phyloP scores from a whole-genome alignment of 495 filamentous ascomycete genomes.

The Hypoxylon cercidicola region DNA sequence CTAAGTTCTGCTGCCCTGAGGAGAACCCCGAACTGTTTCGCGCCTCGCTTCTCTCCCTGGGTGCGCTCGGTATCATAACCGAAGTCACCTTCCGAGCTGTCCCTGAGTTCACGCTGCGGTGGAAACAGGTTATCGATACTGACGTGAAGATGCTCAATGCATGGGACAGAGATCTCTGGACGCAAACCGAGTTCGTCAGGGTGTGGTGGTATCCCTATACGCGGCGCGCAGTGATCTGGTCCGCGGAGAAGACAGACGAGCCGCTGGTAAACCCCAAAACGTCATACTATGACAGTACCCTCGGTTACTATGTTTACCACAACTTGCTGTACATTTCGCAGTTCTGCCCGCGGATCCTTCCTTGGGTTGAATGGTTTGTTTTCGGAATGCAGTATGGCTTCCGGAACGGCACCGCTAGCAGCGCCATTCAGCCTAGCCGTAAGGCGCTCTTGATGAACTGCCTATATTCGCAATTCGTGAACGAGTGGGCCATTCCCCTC shows the following conservation, averaged over 20 bases:
- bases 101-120: slow-evolving; percentile 79
- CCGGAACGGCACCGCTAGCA: slow-evolving; percentile 69
- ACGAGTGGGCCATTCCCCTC: slow-evolving; percentile 97
- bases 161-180: slow-evolving; percentile 86
- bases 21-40: slow-evolving; percentile 84
- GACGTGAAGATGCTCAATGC: slow-evolving; percentile 71
- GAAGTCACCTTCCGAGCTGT: slow-evolving; percentile 87
- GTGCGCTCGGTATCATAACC: slow-evolving; percentile 88
- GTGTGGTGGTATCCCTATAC: slow-evolving; percentile 99
- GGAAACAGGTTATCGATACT: slow-evolving; percentile 80
- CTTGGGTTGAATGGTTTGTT: slow-evolving; percentile 91
- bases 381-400: slow-evolving; percentile 97
- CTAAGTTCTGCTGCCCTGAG: slow-evolving; percentile 74
- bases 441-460: slow-evolving; percentile 93
- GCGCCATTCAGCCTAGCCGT: slow-evolving; percentile 80
- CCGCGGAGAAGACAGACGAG: slow-evolving; percentile 74
- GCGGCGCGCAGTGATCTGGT: slow-evolving; percentile 86
- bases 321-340: slow-evolving; percentile 81
- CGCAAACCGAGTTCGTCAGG: slow-evolving; percentile 83
- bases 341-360: slow-evolving; percentile 81
- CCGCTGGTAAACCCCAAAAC: slow-evolving; percentile 49
- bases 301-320: slow-evolving; percentile 92
- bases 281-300: slow-evolving; percentile 79
- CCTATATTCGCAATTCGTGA: slow-evolving; percentile 94
- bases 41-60: slow-evolving; percentile 86